phyloP scores from a whole-genome alignment of 129 eudicot species.

The Centrapalus pauciflorus region DNA sequence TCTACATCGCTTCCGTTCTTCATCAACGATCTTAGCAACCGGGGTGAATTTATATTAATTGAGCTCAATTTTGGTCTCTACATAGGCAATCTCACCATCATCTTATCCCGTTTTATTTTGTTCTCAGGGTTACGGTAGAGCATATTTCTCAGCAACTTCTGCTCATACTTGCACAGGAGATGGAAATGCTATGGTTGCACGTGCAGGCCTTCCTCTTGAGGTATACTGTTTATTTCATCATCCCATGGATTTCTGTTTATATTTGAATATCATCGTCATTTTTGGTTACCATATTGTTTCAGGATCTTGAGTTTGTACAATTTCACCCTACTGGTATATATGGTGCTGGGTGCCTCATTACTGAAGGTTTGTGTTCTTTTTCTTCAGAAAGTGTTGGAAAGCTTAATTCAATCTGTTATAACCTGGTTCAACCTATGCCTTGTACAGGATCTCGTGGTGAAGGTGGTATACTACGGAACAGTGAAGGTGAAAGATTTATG shows the following conservation, averaged over 20 bases:
- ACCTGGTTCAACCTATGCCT: constrained; percentile 5
- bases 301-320: constrained; percentile 99
- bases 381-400: background rate
- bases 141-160: constrained; percentile 97
- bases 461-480: constrained; percentile 96
- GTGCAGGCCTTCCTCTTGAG: constrained; percentile 98
- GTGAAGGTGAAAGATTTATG: constrained; percentile 99
- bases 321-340: constrained; percentile 99
- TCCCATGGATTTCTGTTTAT: background rate
- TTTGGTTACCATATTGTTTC: constrained; percentile 20
- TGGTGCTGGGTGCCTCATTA: constrained; percentile 99
- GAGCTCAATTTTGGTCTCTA: constrained; percentile 13
- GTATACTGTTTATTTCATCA: constrained; percentile 30
- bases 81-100: background rate
- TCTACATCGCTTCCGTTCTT: constrained; percentile 79
- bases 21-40: constrained; percentile 93
- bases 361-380: constrained; percentile 68
- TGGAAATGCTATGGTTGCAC: constrained; percentile 99
- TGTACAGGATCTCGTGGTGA: constrained; percentile 96
- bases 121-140: constrained; percentile 91
- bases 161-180: constrained; percentile 99
- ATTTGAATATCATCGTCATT: background rate
- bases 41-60: constrained; percentile 53
- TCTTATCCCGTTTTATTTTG: constrained; percentile 4
- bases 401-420: constrained; percentile 9